Evolutionary conservation across 176 grass and related monocot species (phyloP).

Genomic region (Aegilops tauschii): DNA sequence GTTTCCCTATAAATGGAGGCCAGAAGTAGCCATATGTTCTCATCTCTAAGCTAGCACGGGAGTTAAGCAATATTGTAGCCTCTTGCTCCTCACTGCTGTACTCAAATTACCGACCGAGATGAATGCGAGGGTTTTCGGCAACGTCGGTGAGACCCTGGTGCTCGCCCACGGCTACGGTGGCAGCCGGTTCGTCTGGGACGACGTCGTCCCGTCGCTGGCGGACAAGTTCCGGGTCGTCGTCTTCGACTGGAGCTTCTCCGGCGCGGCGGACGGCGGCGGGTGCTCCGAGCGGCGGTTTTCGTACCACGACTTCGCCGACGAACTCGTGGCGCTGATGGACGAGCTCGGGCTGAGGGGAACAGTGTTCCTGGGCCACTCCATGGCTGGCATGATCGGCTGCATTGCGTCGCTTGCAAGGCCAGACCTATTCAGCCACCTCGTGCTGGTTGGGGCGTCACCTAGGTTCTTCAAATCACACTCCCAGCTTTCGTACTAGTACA

Average conservation of each 20-base stretch:
- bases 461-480: conserved; percentile 29
- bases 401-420: conserved; percentile 64
- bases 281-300: conserved; percentile 19
- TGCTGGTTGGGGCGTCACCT: conserved; percentile 73
- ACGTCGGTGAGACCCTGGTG: conserved; percentile 49
- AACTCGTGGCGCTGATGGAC: conserved; percentile 58
- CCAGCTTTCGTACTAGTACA: not conserved
- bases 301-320: conserved; percentile 50
- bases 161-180: conserved; percentile 76
- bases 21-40: not conserved
- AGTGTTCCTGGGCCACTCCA: conserved; percentile 74
- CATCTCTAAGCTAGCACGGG: not conserved
- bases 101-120: not conserved
- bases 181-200: conserved; percentile 66
- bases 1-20: conserved; percentile 32
- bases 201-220: conserved; percentile 43
- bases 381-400: conserved; percentile 88
- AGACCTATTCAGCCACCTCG: conserved; percentile 65
- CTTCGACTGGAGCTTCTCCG: conserved; percentile 90
- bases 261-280: not conserved
- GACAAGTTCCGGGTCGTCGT: conserved; percentile 57
- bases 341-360: conserved; percentile 14
- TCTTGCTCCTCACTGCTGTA: not conserved
- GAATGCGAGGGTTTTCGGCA: conserved; percentile 36
- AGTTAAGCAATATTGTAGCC: not conserved